A percentile compares a stretch with the other conserved stretches of the same genome.
Conservation (phyloP, 1,284 basidiomycete genomes). For the Limonomyces culmigenus region DNA sequence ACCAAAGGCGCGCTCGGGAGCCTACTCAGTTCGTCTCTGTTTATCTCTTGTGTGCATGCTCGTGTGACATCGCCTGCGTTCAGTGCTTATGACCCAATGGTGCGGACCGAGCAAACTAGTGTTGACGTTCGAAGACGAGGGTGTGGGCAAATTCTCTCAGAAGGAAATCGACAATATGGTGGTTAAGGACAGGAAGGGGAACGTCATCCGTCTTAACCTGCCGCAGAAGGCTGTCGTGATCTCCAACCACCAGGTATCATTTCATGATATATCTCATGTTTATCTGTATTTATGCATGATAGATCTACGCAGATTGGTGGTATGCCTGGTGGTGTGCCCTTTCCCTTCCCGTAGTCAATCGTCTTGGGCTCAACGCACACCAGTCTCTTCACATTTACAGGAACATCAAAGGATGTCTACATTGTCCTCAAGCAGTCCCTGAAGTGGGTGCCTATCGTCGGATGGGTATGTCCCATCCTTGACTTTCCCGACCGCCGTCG, state of each 20-base stretch:
- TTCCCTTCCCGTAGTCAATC: neutral
- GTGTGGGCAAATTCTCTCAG: slow-evolving; percentile 37
- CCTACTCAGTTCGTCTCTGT: slow-evolving; percentile 57
- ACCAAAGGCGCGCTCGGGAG: slow-evolving; percentile 73
- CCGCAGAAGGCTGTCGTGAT: slow-evolving; percentile 67
- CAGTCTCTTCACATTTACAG: slow-evolving; percentile 65
- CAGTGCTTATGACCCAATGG: slow-evolving; percentile 64
- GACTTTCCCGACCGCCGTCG: neutral
- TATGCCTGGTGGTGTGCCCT: neutral
- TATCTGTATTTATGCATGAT: slow-evolving; percentile 1
- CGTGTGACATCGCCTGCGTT: no score
- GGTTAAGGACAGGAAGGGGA: slow-evolving; percentile 37
- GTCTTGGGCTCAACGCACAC: neutral
- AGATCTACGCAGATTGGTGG: slow-evolving; percentile 78
- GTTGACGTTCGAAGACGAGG: slow-evolving; percentile 59
- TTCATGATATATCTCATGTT: neutral
- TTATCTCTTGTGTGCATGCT: slow-evolving; percentile 3
- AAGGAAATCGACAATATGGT: slow-evolving; percentile 41
- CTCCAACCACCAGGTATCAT: slow-evolving; percentile 61
- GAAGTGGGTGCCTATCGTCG: slow-evolving; percentile 76
- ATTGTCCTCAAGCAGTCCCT: slow-evolving; percentile 86
- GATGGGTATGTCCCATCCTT: slow-evolving; percentile 49
- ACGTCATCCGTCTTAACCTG: slow-evolving; percentile 43
- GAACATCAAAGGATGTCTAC: slow-evolving; percentile 56
- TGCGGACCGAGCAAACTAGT: slow-evolving; percentile 68